phyloP scores from a whole-genome alignment of 768 basidiomycete species.

The Xerocomellus intermedius region DNA sequence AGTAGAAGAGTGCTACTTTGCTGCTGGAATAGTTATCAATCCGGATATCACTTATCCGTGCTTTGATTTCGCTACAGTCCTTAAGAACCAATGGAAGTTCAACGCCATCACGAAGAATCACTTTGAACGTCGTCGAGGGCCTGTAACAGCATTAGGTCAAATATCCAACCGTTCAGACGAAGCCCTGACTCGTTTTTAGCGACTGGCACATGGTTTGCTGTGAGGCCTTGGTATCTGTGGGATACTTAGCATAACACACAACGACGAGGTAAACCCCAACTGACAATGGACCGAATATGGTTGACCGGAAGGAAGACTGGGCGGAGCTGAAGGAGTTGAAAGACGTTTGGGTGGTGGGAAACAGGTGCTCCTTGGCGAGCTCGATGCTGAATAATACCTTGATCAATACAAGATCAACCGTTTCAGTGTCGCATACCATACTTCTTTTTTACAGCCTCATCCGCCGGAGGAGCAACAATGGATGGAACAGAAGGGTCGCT shows the following conservation, averaged over 20 bases:
- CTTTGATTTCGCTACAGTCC: constrained; percentile 36
- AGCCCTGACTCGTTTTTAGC: constrained; percentile 21
- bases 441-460: constrained; percentile 29
- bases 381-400: constrained; percentile 34
- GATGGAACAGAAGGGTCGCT: constrained; percentile 7
- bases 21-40: constrained; percentile 37
- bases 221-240: constrained; percentile 27
- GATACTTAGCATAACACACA: constrained; percentile 2
- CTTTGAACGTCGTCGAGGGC: constrained; percentile 37
- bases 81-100: constrained; percentile 50
- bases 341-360: constrained; percentile 37
- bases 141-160: constrained; percentile 15
- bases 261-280: constrained; percentile 24
- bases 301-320: constrained; percentile 46
- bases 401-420: constrained; percentile 1
- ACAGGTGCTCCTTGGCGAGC: constrained; percentile 45
- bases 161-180: not conserved
- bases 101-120: constrained; percentile 51
- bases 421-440: constrained; percentile 4
- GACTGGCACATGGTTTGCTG: not conserved
- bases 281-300: constrained; percentile 68
- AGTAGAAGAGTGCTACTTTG: constrained; percentile 63
- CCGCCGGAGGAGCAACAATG: constrained; percentile 2
- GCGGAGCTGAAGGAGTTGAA: constrained; percentile 17
- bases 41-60: constrained; percentile 38